Base-by-base conservation (phyloP, 257 asterid species). In the Henckelia pumila region DNA sequence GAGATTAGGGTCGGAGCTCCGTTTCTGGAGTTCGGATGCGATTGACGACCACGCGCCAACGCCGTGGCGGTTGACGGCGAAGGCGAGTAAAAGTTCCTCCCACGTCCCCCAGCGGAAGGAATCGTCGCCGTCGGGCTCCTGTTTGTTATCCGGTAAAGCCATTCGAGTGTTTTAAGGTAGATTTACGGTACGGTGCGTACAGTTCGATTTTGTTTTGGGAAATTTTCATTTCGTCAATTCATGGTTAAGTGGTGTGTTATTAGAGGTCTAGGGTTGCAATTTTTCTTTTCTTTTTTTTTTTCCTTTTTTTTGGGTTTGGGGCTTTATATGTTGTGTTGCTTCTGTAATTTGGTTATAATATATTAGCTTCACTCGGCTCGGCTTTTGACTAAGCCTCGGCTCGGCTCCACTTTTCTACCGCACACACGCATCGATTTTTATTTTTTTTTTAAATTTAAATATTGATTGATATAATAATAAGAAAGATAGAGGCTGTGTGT, bases 21-120 rank as follows among this genome's bases (percentile, higher is more conserved):
- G 73, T 23, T 84, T 86, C 75, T 76, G 86, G 33, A 88, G 87
- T 65, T 88, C 96, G 7, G 78, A 62, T 11, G 96, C 91, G 76
- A 88, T 78, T 49, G 88, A 86, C 21, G 81, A 88, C 96, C 96
- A 88, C 23, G 82, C 73, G 75, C 52, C 85, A 75, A 84, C 76
- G 30, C 96, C 96, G 84, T 88, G 76, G 61, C 93, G 93, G 77
- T 86, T 86, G 79, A 88, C 96, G 83, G 96, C 96, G 81, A 81
- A 84, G 69, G 93, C 93, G 32, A 88, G 88, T 58, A 88, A 80
- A 14, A 88, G 89, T 71, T 88, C 96, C 69, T 86, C 93, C 93
- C 93, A 82, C 17, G 93, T 88, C 0, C 96, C 91, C 96, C 96
- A 88, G 6, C 78, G 40, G 56, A 80, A 67, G 56, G 84, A 61